These are phyloP conservation scores for Coelastrella sp. DNA, from an alignment of 139 green algal genomes.

Conservation along the genomic window DNA sequence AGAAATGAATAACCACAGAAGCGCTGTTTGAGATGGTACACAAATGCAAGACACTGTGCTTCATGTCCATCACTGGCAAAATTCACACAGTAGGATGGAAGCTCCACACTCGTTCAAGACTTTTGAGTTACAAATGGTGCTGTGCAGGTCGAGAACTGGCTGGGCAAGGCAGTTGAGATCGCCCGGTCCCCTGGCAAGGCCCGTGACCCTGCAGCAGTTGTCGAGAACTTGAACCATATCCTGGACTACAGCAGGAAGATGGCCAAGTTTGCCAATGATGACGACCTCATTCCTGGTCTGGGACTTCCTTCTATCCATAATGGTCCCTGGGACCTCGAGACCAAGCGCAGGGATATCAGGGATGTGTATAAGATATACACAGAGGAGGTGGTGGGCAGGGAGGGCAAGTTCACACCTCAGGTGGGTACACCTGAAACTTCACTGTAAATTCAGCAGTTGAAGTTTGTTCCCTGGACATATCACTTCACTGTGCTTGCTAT, in stretches of 20 bases:
- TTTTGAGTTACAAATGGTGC: no score
- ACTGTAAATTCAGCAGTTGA: no score
- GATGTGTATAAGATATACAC: constrained; percentile 28
- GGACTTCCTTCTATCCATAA: constrained; percentile 65
- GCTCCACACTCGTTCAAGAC: no score
- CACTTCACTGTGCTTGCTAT: no score
- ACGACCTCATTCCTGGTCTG: constrained; percentile 72
- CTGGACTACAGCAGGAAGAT: constrained; percentile 70
- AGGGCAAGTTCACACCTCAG: constrained; percentile 32
- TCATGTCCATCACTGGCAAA: no score
- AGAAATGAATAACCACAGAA: no score
- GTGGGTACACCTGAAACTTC: no score
- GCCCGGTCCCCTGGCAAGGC: constrained; percentile 35
- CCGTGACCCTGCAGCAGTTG: constrained; percentile 31
- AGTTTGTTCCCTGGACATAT: no score
- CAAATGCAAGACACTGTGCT: no score
- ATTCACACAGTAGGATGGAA: no score
- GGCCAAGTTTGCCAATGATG: constrained; percentile 58
- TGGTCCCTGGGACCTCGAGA: constrained; percentile 65
- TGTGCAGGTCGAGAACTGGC: constrained; percentile 70
- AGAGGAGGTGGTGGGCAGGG: constrained; percentile 27
- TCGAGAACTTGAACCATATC: constrained; percentile 63
- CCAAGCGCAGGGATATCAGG: constrained; percentile 12
- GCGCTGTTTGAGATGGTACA: no score
- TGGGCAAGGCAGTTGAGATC: constrained; percentile 78